Base-by-base conservation (phyloP, 139 green algal species). In the Astrephomene gubernaculifera region DNA sequence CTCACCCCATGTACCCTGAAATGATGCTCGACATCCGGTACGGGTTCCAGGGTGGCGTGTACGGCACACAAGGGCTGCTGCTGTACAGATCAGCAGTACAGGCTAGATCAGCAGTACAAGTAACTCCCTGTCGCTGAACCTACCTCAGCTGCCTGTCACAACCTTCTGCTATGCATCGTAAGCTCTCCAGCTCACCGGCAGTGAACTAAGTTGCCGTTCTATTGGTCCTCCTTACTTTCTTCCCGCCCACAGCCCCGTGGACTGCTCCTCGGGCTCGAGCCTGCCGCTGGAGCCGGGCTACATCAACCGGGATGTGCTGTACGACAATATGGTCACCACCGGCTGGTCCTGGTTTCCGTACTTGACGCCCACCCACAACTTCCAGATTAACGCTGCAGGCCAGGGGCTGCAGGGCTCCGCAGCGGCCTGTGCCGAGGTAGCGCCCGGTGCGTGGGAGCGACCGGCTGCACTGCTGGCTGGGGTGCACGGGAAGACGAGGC, bases 1-100 rank as follows among this genome's bases (percentile, higher is more conserved):
- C 80, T 22, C 80, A 86, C 35, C 80, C 80, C 45, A 78, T 79
- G 80, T 86, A 86, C 80, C 67, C 80, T 4, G 80, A 86, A 67
- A 86, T 86, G 80, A 86, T 86, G 80, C 64, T 86, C 10, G n/a
- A 79, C 65, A 86, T 86, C 67, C 33, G 80, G 80, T 86, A 29
- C 0, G 78, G n/a, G n/a, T n/a, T n/a, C n/a, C n/a, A n/a, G n/a
- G n/a, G n/a, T n/a, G n/a, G n/a, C n/a, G n/a, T n/a, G n/a, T n/a
- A n/a, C n/a, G n/a, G n/a, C n/a, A n/a, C n/a, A n/a, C n/a, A n/a
- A n/a, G n/a, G n/a, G n/a, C n/a, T n/a, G n/a, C n/a, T n/a, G n/a
- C n/a, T n/a, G n/a, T n/a, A n/a, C n/a, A n/a, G n/a, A n/a, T n/a
- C n/a, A n/a, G n/a, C n/a, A n/a, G n/a, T n/a, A n/a, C n/a, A n/a